Base-by-base conservation (phyloP, 2,329 filamentous ascomycete genomes). In the Calonectria hongkongensis region DNA sequence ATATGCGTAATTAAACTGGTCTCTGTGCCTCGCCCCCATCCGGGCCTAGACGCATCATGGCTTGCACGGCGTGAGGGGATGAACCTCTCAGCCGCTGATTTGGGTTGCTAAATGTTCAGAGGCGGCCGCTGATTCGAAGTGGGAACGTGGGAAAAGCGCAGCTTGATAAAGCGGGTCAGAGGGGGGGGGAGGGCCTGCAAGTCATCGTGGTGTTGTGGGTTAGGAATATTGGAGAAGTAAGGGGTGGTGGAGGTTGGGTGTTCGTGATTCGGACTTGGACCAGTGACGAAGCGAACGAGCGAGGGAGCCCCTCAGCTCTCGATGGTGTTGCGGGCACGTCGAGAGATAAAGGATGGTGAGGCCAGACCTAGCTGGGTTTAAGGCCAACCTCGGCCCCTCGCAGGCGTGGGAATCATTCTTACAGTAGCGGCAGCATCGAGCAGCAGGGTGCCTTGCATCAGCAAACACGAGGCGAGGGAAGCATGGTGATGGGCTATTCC, bases 371-470 rank as follows among this genome's bases (percentile, higher is more conserved):
- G 43, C 39, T 36, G 21, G 66, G 51, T 18, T 47, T 60, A 41
- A 60, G 66, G 56, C 39, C 16, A 39, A 16, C 48, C 47, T 39
- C 41, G 43, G 54, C 43, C 41, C 41, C 48, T 70, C 50, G 48
- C 58, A 58, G 28, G 50, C 21, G 60, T 70, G 30, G 41, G 50
- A 50, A 66, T 60, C 62, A 63, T 41, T 71, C 33, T 28, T 47
- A 47, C 56, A 67, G 63, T 66, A 62, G 68, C 43, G 50, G 50
- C 68, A 51, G 39, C 47, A 45, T 48, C 21, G 15, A 25, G 30
- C 25, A 45, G 60, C 65, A 68, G 45, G 70, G 73, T 78, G 71
- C 76, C 76, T 79, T 77, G 74, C 76, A 79, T 76, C 41, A 78
- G 71, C 36, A 67, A 63, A 48, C 62, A 48, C 45, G 54, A 75